Percentiles rank a stretch among this genome's conserved stretches.
Conservation (phyloP, 2,329 filamentous ascomycete species). For the Talaromyces sp. region DNA sequence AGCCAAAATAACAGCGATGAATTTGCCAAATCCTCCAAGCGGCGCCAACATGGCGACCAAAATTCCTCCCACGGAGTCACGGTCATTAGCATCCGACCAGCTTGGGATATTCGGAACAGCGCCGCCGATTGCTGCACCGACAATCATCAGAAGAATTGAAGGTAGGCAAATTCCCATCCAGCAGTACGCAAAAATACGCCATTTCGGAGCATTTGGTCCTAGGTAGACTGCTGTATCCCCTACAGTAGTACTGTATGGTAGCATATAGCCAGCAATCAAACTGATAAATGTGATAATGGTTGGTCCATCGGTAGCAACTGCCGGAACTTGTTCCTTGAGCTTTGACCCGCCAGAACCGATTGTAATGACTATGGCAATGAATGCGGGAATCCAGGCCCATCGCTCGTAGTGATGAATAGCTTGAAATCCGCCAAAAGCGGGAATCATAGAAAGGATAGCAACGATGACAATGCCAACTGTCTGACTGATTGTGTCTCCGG, state of each 20-base stretch:
- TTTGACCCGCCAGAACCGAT: conserved; percentile 56
- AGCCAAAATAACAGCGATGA: conserved; percentile 65
- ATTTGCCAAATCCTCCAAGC: conserved; percentile 66
- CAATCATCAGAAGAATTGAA: conserved; percentile 68
- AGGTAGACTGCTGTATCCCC: conserved; percentile 64
- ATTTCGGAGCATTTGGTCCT: conserved; percentile 52
- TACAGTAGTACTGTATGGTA: conserved; percentile 64
- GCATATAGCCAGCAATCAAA: conserved; percentile 68
- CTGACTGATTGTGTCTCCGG: conserved; percentile 62
- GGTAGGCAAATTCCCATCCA: conserved; percentile 68
- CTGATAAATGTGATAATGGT: conserved; percentile 63
- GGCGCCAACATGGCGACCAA: conserved; percentile 58
- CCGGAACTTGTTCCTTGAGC: neutral
- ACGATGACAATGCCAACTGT: conserved; percentile 70
- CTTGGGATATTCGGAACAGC: neutral
- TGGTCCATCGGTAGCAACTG: conserved; percentile 61
- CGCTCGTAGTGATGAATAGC: conserved; percentile 74
- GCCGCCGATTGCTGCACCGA: conserved; percentile 61
- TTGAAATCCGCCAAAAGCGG: conserved; percentile 71
- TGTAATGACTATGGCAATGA: conserved; percentile 66
- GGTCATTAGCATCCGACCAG: conserved; percentile 44
- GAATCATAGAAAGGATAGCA: conserved; percentile 61
- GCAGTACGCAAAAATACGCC: conserved; percentile 61
- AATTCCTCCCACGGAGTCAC: conserved; percentile 65
- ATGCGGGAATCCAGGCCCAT: conserved; percentile 69